Base-by-base conservation (phyloP, 2,329 filamentous ascomycete species). In the Monilinia fructigena region DNA sequence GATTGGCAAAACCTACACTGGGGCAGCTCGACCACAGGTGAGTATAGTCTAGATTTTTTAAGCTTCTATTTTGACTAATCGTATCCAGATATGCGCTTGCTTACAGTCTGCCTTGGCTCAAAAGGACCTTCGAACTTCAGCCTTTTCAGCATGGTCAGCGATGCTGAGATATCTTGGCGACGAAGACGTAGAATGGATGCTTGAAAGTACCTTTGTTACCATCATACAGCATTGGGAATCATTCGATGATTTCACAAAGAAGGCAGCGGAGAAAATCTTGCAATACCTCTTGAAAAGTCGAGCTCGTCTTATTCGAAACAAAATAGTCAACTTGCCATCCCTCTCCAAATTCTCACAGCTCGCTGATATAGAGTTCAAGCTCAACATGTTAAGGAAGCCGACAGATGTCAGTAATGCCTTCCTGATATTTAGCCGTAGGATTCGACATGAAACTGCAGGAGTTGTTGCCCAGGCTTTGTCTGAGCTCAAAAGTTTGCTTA, bases 191-290 rank as follows among this genome's bases (percentile, higher is more conserved):
- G 88, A 90, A 70, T 83, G 86, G 35, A 83, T 97, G 48, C 81
- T 98, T 11, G 93, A 97, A 75, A 93, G 94, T 67, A 96, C 93
- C 0, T 92, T 98, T 71, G 93, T 93, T 63, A 86, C 97, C 52
- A 87, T 98, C 59, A 88, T 90, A 31, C 88, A 89, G 71, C 89
- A 95, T 74, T 99, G 95, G 95, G 70, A 77, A 5, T 75, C 73
- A 0, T 88, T 98, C 66, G 86, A 88, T 28, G 79, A 83, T 4
- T 76, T 81, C 3, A 88, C 88, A 1, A 86, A 85, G 69, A 74
- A 82, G 4, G 81, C 82, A 65, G 89, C 89, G 3, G 82, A 86
- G 67, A 79, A 83, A 20, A 82, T 93, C 70, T 81, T 98, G 31
- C 79, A 82, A 14, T 82, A 76, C 66, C 65, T 77, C 3, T 58